A percentile compares a stretch with the other conserved stretches of the same genome.
Evolutionary conservation across 495 filamentous ascomycete species (phyloP).

Genomic region (Xylaria acuta): DNA sequence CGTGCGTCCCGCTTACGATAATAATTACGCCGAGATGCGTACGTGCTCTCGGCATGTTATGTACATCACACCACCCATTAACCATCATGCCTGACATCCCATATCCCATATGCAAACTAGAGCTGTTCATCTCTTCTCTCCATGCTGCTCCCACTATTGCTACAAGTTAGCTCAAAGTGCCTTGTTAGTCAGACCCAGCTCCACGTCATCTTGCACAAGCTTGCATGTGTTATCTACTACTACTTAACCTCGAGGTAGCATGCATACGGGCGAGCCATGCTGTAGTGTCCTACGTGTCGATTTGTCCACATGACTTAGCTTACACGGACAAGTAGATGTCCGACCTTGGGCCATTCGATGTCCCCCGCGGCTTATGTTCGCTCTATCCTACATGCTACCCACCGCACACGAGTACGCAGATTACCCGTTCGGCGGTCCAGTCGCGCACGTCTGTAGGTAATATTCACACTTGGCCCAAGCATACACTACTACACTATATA

Average conservation of each 20-base stretch:
- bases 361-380: not conserved
- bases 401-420: not conserved
- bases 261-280: constrained; percentile 24
- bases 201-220: constrained; percentile 22
- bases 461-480: not conserved
- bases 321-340: not conserved
- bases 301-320: constrained; percentile 27
- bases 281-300: constrained; percentile 30
- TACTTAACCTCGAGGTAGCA: constrained; percentile 9
- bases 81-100: too few relatives aligned
- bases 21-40: not conserved
- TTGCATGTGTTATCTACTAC: not conserved
- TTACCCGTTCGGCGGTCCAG: constrained; percentile 14
- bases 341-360: not conserved
- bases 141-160: not conserved
- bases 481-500: not conserved
- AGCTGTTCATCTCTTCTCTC: not conserved
- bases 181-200: constrained; percentile 16
- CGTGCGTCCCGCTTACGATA: not conserved
- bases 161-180: not conserved
- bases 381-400: not conserved
- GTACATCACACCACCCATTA: not conserved
- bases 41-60: not conserved
- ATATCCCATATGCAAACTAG: not conserved
- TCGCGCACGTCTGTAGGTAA: not conserved